phyloP scores from a whole-genome alignment of 345 rosid species.

The Lepidium sativum region DNA sequence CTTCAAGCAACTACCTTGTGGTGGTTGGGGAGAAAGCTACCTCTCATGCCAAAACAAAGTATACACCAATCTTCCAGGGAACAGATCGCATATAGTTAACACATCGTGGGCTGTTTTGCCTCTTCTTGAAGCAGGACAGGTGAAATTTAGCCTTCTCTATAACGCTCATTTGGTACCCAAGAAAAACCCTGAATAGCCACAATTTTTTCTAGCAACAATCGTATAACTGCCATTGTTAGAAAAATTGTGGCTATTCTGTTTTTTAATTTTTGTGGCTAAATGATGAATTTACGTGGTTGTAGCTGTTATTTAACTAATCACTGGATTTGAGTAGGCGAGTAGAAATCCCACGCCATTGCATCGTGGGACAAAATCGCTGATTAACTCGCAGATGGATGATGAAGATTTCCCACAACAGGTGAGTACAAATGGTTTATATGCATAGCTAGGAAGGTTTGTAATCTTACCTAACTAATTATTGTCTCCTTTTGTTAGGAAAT shows the following conservation, averaged over 20 bases:
- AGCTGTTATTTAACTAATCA: not conserved
- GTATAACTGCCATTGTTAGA: too few species aligned
- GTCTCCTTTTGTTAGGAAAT: slow-evolving; percentile 35
- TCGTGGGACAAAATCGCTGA: slow-evolving; percentile 39
- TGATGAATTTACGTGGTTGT: too few species aligned
- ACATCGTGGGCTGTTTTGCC: slow-evolving; percentile 72
- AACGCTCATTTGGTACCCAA: not conserved
- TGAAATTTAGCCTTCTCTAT: not conserved
- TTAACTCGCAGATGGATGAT: slow-evolving; percentile 48
- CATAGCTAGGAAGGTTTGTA: not conserved
- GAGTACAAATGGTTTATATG: not conserved
- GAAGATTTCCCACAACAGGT: slow-evolving; percentile 78
- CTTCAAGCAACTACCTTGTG: slow-evolving; percentile 43
- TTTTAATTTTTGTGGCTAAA: too few species aligned
- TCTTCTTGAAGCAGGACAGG: slow-evolving; percentile 67
- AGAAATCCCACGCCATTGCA: slow-evolving; percentile 55
- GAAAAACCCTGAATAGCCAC: too few species aligned
- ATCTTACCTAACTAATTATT: not conserved
- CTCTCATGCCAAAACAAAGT: slow-evolving; percentile 52
- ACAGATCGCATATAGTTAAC: slow-evolving; percentile 44
- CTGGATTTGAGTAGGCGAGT: slow-evolving; percentile 21
- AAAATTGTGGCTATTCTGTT: too few species aligned
- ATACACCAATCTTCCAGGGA: slow-evolving; percentile 40
- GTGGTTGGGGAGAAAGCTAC: slow-evolving; percentile 80
- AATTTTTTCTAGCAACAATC: too few species aligned